These are phyloP conservation scores for Phytopythium cucurbitacearum DNA, from an alignment of 352 stramenopile species.

Conservation along the genomic window DNA sequence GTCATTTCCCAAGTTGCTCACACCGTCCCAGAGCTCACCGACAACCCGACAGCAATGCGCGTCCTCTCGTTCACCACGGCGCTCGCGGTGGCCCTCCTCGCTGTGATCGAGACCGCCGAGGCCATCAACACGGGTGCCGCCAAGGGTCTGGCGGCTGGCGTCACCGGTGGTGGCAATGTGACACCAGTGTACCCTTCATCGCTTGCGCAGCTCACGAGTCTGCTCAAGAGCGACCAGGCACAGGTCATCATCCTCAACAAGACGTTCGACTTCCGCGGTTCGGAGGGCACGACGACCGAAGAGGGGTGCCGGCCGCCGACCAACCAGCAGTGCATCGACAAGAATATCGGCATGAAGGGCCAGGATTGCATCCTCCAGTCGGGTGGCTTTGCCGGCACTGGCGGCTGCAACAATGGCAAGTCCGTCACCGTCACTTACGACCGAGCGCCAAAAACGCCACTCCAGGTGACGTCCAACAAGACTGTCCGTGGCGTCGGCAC, in stretches of 20 bases:
- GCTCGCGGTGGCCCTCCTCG: conserved; percentile 6
- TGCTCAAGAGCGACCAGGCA: conserved; percentile 4
- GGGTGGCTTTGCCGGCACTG: conserved; percentile 27
- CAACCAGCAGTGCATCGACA: conserved; percentile 15
- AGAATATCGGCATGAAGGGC: conserved; percentile 21
- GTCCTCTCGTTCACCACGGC: conserved; percentile 1
- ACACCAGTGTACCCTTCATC: conserved; percentile 17
- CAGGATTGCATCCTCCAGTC: conserved; percentile 25
- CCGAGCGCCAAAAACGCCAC: conserved; percentile 2
- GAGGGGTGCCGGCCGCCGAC: conserved; percentile 12
- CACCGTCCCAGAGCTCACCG: too few species aligned
- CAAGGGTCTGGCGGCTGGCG: conserved; percentile 13
- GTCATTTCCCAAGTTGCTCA: too few species aligned
- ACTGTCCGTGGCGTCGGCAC: conserved; percentile 28
- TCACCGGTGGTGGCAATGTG: conserved; percentile 13
- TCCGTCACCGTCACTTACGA: conserved; percentile 39
- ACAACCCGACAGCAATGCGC: too few species aligned
- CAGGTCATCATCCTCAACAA: conserved; percentile 15
- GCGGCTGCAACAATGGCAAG: conserved; percentile 31
- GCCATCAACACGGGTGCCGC: conserved; percentile 16
- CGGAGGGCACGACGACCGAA: conserved; percentile 13
- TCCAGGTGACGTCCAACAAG: conserved; percentile 13
- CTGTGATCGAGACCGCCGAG: conserved; percentile 1
- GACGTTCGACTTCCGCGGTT: conserved; percentile 14
- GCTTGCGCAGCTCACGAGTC: conserved; percentile 17